Base-by-base conservation (phyloP, 164 flowering plant genomes). In the Magnolia kwangsiensis region DNA sequence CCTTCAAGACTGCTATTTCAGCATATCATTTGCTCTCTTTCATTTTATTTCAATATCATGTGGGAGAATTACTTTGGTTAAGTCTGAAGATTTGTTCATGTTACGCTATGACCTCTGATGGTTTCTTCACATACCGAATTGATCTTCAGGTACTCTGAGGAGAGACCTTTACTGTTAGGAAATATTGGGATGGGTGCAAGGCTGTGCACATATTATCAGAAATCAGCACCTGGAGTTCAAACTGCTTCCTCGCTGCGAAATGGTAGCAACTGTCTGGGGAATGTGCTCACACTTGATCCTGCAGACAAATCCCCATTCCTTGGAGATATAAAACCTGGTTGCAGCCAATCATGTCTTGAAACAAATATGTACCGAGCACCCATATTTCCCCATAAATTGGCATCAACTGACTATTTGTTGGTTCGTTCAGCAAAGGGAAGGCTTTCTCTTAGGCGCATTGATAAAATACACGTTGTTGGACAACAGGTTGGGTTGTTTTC, bases 111-210 rank as follows among this genome's bases (percentile, higher is more conserved):
- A 29, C 31, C 29, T 68, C 51, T 68, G 6, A n/a, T 68, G 71
- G 71, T 68, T 4, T 29, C 29, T 68, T 37, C 19, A 18, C 2
- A 31, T 19, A 16, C 50, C 19, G 19, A 14, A 18, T 16, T 68
- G 8, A 68, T 68, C 61, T 79, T 74, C 83, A 96, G 99, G 89
- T 96, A 96, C 72, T 96, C 96, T 75, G 99, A 94, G 84, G 99
- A 94, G 82, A 90, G 99, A 71, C 99, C 99, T 74, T 85, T 96
- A 77, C 83, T 96, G 50, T 76, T 96, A 76, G 92, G 98, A 77
- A 96, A 96, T 87, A 84, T 78, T 76, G 99, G 99, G 67, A 96
- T 96, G 99, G 99, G 99, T 80, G 98, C 99, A 68, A 88, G 95
- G 69, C 76, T 96, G 8, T 92, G 98, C 81, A 92, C 97, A 72